Evolutionary conservation across 2,329 filamentous ascomycete genomes (phyloP), one percentile per base, ranked within the genome.

Genomic region (Didymosphaeria variabile): DNA sequence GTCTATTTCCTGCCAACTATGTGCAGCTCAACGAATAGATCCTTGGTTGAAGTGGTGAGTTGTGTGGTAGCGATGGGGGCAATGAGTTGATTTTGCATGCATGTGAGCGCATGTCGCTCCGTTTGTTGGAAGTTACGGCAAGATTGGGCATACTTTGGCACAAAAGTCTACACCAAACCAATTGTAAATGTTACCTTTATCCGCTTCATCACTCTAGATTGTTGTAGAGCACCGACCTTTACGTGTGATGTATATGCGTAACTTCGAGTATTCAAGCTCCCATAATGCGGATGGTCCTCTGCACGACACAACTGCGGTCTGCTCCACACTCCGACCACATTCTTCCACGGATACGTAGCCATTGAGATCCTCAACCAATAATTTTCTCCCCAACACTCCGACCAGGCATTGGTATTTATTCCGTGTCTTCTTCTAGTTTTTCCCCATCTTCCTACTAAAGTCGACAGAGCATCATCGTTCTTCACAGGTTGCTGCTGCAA

Each of bases 1-100:
- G 95, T 63, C 85, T 99, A 49, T 99, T 99, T 87, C 81, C 81
- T 26, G 80, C 82, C 47, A 84, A 84, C 68, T 85, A 85, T 60
- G 82, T 84, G 44, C 75, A 80, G 70, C 68, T 85, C 49, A 75
- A 84, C 63, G 73, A 81, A 67, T 83, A 79, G 57, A 59, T 12
- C 13, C n/a, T 21, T 46, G 40, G 10, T 7, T 46, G 17, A n/a
- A 13, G 8, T 15, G 10, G n/a, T 26, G 15, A 13, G 36, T 26
- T 3, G n/a, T 12, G 19, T 12, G 29, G 19, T 55, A 40, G n/a
- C 38, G 38, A 55, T 19, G 8, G 29, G 15, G 6, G 12, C 21
- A 51, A n/a, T 42, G 17, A 49, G 51, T 44, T 10, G 36, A 36
- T 32, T 31, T 42, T 50, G 55, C 45, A 44, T 50, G 26, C 34